phyloP scores from a whole-genome alignment of 2,329 filamentous ascomycete species.

The Thielaviopsis ethacetica region DNA sequence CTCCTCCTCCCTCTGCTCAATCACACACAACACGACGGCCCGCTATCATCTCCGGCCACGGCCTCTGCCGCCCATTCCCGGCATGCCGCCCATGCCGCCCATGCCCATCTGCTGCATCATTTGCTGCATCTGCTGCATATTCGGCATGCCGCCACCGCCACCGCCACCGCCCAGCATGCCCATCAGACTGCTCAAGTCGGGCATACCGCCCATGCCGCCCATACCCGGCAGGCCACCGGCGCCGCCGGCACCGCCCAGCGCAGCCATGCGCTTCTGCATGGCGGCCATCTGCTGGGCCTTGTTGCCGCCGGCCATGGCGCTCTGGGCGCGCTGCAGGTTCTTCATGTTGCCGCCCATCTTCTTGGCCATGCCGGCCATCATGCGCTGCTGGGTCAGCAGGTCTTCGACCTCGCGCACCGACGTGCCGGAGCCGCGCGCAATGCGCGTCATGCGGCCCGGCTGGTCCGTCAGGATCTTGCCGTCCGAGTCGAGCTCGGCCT shows the following conservation, averaged over 20 bases:
- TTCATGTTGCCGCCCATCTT: conserved; percentile 97
- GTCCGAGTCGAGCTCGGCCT: conserved; percentile 87
- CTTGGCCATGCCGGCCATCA: conserved; percentile 99
- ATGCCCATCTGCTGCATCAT: conserved; percentile 63
- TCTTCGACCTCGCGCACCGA: conserved; percentile 89
- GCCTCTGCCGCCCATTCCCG: conserved; percentile 18
- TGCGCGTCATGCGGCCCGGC: conserved; percentile 79
- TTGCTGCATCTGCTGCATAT: conserved; percentile 64
- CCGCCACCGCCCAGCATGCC: conserved; percentile 63
- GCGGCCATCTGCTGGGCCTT: conserved; percentile 88
- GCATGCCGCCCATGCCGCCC: conserved; percentile 25
- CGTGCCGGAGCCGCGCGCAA: conserved; percentile 80
- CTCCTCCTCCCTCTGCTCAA: not conserved
- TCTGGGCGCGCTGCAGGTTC: conserved; percentile 89
- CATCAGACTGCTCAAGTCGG: conserved; percentile 73
- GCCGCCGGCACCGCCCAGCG: conserved; percentile 64
- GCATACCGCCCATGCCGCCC: conserved; percentile 83
- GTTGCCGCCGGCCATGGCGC: conserved; percentile 78
- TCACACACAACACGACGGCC: not conserved
- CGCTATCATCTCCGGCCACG: conserved; percentile 3
- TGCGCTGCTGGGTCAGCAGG: conserved; percentile 87
- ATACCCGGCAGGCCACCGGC: conserved; percentile 23
- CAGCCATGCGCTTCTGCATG: conserved; percentile 89
- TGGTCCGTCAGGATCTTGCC: conserved; percentile 90
- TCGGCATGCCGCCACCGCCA: conserved; percentile 46